These are phyloP conservation scores for Bondarzewia mesenterica DNA, from an alignment of 1,284 basidiomycete genomes.

Conservation along the genomic window DNA sequence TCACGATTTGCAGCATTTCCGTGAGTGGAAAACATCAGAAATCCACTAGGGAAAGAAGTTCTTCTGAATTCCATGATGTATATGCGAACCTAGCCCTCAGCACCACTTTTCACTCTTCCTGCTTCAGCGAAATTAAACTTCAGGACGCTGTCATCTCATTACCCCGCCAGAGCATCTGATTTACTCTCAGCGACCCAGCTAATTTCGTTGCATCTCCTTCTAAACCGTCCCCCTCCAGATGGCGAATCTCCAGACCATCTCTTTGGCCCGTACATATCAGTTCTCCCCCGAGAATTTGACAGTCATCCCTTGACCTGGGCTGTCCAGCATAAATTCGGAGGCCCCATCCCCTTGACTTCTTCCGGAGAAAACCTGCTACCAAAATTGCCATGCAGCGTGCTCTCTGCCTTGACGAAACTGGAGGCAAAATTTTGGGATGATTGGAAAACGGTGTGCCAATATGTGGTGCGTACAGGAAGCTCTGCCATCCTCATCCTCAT, in stretches of 20 bases:
- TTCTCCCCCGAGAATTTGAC: constrained; percentile 61
- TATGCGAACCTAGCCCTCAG: not conserved
- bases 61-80: too few species aligned
- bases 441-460: constrained; percentile 38
- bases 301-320: constrained; percentile 73
- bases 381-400: constrained; percentile 43
- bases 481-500: constrained; percentile 31
- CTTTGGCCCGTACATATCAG: constrained; percentile 74
- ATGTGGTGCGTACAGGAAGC: constrained; percentile 35
- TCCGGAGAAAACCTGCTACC: constrained; percentile 27
- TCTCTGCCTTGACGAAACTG: constrained; percentile 38
- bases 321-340: constrained; percentile 24
- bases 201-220: constrained; percentile 41
- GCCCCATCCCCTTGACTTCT: constrained; percentile 1
- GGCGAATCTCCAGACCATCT: constrained; percentile 40
- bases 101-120: constrained; percentile 59
- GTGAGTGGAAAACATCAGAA: not conserved
- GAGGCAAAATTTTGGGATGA: constrained; percentile 51
- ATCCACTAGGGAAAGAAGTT: too few species aligned
- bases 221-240: constrained; percentile 23
- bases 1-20: constrained; percentile 26
- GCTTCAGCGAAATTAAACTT: constrained; percentile 62
- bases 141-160: constrained; percentile 49
- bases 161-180: constrained; percentile 27
- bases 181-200: constrained; percentile 48